A percentile compares a stretch with the other conserved stretches of the same genome.
Conservation (phyloP, 2,329 filamentous ascomycete species). For the Paecilomyces formosus region DNA sequence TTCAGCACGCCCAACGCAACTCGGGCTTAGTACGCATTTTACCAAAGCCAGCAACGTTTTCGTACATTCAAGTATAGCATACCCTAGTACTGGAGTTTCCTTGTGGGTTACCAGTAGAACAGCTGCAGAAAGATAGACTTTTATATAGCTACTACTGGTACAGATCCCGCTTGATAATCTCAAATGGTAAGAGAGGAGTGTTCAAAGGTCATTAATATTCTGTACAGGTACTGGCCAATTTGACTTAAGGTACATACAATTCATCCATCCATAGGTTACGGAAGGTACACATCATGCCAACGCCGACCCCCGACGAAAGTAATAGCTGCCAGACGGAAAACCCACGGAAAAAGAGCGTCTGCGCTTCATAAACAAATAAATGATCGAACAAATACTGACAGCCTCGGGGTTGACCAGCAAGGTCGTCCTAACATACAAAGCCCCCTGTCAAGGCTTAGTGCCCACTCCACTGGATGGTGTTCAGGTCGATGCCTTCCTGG, state of each 20-base stretch:
- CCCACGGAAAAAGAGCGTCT: constrained; percentile 5
- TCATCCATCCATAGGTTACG: constrained; percentile 7
- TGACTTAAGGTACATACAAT: not conserved
- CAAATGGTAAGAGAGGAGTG: not conserved
- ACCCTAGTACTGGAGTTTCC: too few relatives aligned
- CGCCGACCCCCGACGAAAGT: constrained; percentile 12
- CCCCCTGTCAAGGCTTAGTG: constrained; percentile 51
- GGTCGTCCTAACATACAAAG: not conserved
- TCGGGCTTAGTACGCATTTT: too few relatives aligned
- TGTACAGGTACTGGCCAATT: constrained; percentile 12
- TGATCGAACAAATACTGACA: not conserved
- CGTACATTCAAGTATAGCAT: too few relatives aligned
- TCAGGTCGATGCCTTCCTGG: constrained; percentile 89
- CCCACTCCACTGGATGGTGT: constrained; percentile 97
- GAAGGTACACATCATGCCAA: constrained; percentile 16
- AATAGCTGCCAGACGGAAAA: constrained; percentile 10
- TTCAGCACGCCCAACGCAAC: too few relatives aligned
- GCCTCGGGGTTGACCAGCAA: not conserved
- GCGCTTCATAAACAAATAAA: not conserved
- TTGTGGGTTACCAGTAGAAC: too few relatives aligned
- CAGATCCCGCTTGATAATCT: too few relatives aligned
- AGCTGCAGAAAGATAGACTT: too few relatives aligned
- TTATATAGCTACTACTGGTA: too few relatives aligned
- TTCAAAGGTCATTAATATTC: constrained; percentile 3
- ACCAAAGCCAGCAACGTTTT: too few relatives aligned